Evolutionary conservation across 192 early-diverging fungal species (phyloP), one percentile per base, ranked within the genome.

Genomic region (Backusella circina): DNA sequence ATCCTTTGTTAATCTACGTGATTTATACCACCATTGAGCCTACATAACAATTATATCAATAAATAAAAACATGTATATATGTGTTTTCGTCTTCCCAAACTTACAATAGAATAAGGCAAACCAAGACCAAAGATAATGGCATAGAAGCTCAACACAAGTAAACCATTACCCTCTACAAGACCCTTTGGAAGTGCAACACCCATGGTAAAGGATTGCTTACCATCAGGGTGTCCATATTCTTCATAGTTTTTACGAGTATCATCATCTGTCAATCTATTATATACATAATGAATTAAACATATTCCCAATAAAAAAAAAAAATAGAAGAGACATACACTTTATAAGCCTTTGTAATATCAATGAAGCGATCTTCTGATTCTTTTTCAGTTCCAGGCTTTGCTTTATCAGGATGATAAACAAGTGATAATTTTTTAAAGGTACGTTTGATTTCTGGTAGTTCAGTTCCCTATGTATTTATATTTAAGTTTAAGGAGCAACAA

Each of bases 171-270:
- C 76, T 97, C 95, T 0, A 98, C 94, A 13, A 99, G 84, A 87
- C 93, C 93, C 64, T 88, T 88, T 5, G 98, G 98, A 41, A 99
- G 88, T 3, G 98, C 98, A 79, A 99, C 93, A 50, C 96, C 96
- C 89, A 98, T 92, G 38, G 91, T 86, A 74, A 91, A 90, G 26
- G 94, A 90, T 83, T 98, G 96, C 77, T 94, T 96, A 15, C 98
- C 98, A 81, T 99, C 98, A 18, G 98, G 97, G 81, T 98, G 95
- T 68, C 97, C 97, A 74, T 88, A 97, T 81, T 99, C 95, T 75
- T 98, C 95, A 86, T 91, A 99, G 82, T 93, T 95, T 76, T 93
- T 91, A 72, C 93, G 90, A 23, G 90, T 92, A 68, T 92, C 95
- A 16, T 95, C 93, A 76, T 99, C 93, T 2, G 97, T 99, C 76